Percentiles rank a stretch among this genome's conserved stretches.
phyloP scores from a whole-genome alignment of 192 early-diverging fungal species.

The Coemansia sp. region DNA sequence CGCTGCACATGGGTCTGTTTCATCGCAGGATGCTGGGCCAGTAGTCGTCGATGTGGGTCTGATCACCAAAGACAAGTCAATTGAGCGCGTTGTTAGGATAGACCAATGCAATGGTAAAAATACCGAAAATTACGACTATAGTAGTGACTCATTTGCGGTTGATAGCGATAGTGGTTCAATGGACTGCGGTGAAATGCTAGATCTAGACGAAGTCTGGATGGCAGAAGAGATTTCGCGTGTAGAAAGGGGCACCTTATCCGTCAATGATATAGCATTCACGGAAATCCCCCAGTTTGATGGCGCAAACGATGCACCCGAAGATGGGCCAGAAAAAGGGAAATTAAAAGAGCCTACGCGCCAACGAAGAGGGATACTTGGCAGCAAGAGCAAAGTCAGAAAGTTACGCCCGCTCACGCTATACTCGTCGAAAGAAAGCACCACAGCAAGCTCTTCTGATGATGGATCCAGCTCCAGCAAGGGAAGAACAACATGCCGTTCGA shows the following conservation, averaged over 20 bases:
- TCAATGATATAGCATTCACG: background rate
- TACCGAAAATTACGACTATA: background rate
- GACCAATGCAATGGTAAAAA: background rate
- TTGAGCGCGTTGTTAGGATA: background rate
- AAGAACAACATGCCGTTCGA: background rate
- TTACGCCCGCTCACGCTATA: background rate
- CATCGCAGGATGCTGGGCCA: background rate
- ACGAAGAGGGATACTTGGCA: background rate
- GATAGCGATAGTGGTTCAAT: background rate
- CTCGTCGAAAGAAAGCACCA: background rate
- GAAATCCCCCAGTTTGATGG: slow-evolving; percentile 10
- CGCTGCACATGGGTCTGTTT: background rate
- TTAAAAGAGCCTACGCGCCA: background rate
- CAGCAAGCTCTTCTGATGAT: background rate
- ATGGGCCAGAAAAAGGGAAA: background rate
- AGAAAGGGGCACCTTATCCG: background rate
- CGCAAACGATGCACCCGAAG: background rate
- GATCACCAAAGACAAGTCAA: background rate
- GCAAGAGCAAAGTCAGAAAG: background rate
- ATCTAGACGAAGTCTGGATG: slow-evolving; percentile 13
- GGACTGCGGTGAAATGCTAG: background rate
- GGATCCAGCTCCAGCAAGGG: background rate
- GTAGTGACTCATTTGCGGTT: background rate
- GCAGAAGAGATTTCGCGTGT: slow-evolving; percentile 5
- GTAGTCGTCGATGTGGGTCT: slow-evolving; percentile 10